phyloP scores from a whole-genome alignment of 371 early-diverging fungal species.

The Mortierella sp. region DNA sequence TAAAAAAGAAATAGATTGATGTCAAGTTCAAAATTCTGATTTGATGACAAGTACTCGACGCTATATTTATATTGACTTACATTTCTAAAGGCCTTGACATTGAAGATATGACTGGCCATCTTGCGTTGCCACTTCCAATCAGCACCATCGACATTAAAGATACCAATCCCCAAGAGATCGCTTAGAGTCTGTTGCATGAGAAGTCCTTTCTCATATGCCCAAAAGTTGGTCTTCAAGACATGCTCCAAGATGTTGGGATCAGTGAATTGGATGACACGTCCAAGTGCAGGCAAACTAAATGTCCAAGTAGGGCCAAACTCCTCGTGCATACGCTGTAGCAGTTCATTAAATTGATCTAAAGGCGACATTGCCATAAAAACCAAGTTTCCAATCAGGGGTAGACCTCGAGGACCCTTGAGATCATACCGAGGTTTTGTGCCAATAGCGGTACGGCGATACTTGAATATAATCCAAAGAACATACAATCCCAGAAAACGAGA shows the following conservation, averaged over 20 bases:
- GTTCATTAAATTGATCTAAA: slow-evolving; percentile 21
- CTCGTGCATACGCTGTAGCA: slow-evolving; percentile 6
- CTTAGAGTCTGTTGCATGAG: not conserved
- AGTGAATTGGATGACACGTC: slow-evolving; percentile 26
- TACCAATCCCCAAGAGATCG: slow-evolving; percentile 59
- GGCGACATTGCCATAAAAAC: not conserved
- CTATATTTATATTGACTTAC: no score
- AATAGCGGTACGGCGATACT: slow-evolving; percentile 31
- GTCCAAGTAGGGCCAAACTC: slow-evolving; percentile 32
- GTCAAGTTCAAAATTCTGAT: no score
- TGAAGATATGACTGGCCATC: slow-evolving; percentile 67
- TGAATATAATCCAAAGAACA: slow-evolving; percentile 23
- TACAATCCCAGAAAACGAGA: slow-evolving; percentile 10
- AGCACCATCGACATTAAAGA: slow-evolving; percentile 81
- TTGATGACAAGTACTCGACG: no score
- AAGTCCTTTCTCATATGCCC: slow-evolving; percentile 53
- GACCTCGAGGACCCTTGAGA: slow-evolving; percentile 25
- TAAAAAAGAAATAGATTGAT: no score
- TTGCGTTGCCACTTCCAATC: slow-evolving; percentile 77
- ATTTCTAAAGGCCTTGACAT: slow-evolving; percentile 67
- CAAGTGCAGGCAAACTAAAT: slow-evolving; percentile 23
- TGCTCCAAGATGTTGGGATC: slow-evolving; percentile 49
- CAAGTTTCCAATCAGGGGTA: slow-evolving; percentile 39
- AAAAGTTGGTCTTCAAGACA: slow-evolving; percentile 40
- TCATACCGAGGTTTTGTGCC: slow-evolving; percentile 31